Base-by-base conservation (phyloP, 202 grass and related monocot genomes). In the Schoenoplectus tabernaemontani region DNA sequence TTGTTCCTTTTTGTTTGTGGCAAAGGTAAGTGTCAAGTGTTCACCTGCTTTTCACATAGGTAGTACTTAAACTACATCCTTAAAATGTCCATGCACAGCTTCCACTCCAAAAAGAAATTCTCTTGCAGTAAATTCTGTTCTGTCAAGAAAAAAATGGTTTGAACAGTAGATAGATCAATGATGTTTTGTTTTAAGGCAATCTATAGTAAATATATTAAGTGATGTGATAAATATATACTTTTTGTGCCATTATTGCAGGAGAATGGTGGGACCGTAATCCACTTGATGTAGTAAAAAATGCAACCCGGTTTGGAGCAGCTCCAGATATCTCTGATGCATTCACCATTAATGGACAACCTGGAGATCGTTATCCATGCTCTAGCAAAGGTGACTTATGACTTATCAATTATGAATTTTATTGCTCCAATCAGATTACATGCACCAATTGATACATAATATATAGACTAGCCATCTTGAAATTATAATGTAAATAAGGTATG, bases 211-310 rank as follows among this genome's bases (percentile, higher is more conserved):
- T 34, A 23, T n/a, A n/a, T n/a, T n/a, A n/a, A n/a, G n/a, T n/a
- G n/a, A n/a, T n/a, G n/a, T n/a, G n/a, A n/a, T n/a, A n/a, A n/a
- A n/a, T n/a, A n/a, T n/a, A n/a, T n/a, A n/a, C n/a, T n/a, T n/a
- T n/a, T 73, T 41, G 16, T 26, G 26, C 11, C 26, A 46, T 22
- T 63, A 75, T 66, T 64, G 37, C 89, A 94, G 95, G 91, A 33
- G 91, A 98, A 13, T 98, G 91, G 95, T 98, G 95, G 95, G 59
- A 92, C 64, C 84, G 74, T 80, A 98, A 94, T 84, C 91, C 91
- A 46, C 79, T 98, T 67, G 89, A 98, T 50, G 88, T 98, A 0
- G 83, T 98, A 39, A 50, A 89, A 76, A 47, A 84, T 57, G 91
- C 95, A 39, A 94, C 86, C 5, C 87, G 78, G 68, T 92, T 86